Base-by-base conservation (phyloP, 768 basidiomycete species). In the Rhodotorula kratochvilovae region DNA sequence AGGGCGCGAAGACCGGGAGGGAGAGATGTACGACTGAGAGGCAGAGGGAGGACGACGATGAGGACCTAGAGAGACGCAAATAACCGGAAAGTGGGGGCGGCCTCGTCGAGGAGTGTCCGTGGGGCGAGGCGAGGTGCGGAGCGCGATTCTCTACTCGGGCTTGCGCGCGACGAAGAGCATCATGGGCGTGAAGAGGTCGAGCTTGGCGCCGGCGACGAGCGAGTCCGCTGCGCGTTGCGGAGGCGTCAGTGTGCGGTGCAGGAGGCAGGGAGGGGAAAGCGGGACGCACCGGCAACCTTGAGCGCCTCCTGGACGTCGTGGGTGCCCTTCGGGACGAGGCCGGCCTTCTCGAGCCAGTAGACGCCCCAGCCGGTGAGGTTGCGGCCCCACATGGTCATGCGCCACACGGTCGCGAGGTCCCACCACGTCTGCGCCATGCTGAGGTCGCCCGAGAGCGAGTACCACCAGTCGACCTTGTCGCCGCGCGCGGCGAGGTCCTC, bases 371-470 rank as follows among this genome's bases (percentile, higher is more conserved):
- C 92, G 51, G 89, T 92, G 63, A 96, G 85, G 54, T 92, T 80
- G 79, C 86, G 86, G 33, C 96, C 96, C 71, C 88, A 87, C 85
- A 86, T 88, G 81, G 90, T 92, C 84, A 90, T 95, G 63, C 94
- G 85, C 89, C 89, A 72, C 58, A 91, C 89, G 17, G 89, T 90
- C 74, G 92, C 82, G 73, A 87, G 87, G 80, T 97, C 96, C 90
- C 92, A 96, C 46, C 87, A 78, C 2, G 94, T 97, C 83, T 99
- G 95, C 4, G 92, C 90, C 81, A 97, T 96, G 73, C 82, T 78
- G 72, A 96, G 84, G 80, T 99, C 91, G 72, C 96, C 95, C 81
- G 96, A 93, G 36, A 98, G 85, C 0, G 94, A 93, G 81, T 97
- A 98, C 82, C 94, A 99, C 96, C 96, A 99, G 0, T 63, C 63